Percentiles rank a stretch among this genome's conserved stretches.
Conservation (phyloP, 768 basidiomycete species). For the Gelatoporia subvermispora region DNA sequence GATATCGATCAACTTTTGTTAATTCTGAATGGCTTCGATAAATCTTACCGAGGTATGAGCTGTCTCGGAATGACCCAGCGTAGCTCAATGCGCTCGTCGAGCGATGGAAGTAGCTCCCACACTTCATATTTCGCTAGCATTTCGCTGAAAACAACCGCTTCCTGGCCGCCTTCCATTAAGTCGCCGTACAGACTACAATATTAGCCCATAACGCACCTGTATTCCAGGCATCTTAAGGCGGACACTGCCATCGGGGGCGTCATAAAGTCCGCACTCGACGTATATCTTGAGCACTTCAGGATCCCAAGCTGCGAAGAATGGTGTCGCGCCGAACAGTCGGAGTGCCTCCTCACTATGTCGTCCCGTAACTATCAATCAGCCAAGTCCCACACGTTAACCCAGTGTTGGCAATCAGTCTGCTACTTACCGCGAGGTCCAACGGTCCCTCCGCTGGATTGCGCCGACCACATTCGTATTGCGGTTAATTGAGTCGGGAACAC, state of each 20-base stretch:
- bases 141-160: conserved; percentile 59
- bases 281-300: conserved; percentile 56
- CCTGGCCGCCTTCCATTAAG: conserved; percentile 22
- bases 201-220: conserved; percentile 23
- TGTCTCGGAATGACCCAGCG: conserved; percentile 53
- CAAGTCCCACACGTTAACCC: too few relatives aligned
- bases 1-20: background rate
- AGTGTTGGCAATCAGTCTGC: too few relatives aligned
- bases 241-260: conserved; percentile 34
- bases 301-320: conserved; percentile 74
- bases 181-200: background rate
- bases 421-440: conserved; percentile 59
- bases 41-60: conserved; percentile 33
- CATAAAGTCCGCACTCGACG: conserved; percentile 51
- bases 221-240: conserved; percentile 62
- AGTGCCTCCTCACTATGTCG: conserved; percentile 55
- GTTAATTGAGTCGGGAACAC: too few relatives aligned
- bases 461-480: conserved; percentile 18
- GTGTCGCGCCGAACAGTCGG: conserved; percentile 38
- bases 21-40: background rate
- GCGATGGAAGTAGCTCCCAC: conserved; percentile 26
- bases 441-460: conserved; percentile 53
- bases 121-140: conserved; percentile 30
- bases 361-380: background rate
- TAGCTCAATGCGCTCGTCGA: conserved; percentile 48